Evolutionary conservation across 139 green algal genomes (phyloP), one percentile per base, ranked within the genome.

Genomic region (Klebsormidium nitens): DNA sequence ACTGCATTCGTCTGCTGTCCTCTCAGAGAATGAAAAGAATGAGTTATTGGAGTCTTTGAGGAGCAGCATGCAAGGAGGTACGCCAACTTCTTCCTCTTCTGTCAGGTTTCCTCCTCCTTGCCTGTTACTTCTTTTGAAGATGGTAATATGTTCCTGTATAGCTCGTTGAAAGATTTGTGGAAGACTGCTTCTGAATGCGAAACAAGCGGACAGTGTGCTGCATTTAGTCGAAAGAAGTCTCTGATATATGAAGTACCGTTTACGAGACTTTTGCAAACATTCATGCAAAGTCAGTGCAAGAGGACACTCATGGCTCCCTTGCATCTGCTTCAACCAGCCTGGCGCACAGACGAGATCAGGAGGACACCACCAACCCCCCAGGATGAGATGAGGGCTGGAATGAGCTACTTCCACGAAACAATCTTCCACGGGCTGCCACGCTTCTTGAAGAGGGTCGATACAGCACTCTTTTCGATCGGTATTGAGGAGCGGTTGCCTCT

Each of bases 271-370:
- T 63, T 63, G n/a, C 4, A 32, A 0, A 36, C 34, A 3, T 61
- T 19, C 23, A 1, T 39, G n/a, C 5, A 38, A 2, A 36, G 4
- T 3, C 28, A 17, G 4, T 29, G 28, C n/a, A 2, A 23, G 2
- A 0, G n/a, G 0, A 23, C 4, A 6, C 5, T 32, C 2, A 14
- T 29, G 26, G 0, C 52, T 29, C 52, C 0, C 6, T 61, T 0
- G 34, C 8, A 28, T 11, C 68, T 75, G 70, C 68, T 77, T 28
- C 70, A 76, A 75, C 59, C 78, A 5, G 78, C 78, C 36, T 97
- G 92, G 92, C 84, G 96, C 79, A 97, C 92, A 26, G 90, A 97
- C 69, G 92, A 97, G 83, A 87, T 97, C 64, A 72, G 93, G 35
- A 67, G 91, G 2, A 66, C 82, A 57, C 90, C 90, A 78, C 93